A percentile compares a stretch with the other conserved stretches of the same genome.
phyloP scores from a whole-genome alignment of 2,329 filamentous ascomycete species.

The Fonsecaea nubica region DNA sequence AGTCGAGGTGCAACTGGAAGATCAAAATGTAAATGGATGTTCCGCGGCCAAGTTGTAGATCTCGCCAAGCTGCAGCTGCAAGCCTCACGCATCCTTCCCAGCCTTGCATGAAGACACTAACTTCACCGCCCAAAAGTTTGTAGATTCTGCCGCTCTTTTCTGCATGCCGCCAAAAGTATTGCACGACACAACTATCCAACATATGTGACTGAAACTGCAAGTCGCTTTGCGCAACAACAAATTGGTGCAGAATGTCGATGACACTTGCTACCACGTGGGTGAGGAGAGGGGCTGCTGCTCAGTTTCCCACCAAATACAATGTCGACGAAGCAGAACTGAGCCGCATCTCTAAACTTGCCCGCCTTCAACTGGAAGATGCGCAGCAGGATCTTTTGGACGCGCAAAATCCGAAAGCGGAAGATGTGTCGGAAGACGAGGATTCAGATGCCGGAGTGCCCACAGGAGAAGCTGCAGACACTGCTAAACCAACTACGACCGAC shows the following conservation, averaged over 20 bases:
- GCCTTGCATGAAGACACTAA: constrained; percentile 20
- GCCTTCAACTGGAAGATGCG: constrained; percentile 87
- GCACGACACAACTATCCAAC: neutral
- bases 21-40: neutral
- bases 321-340: constrained; percentile 78
- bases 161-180: constrained; percentile 1
- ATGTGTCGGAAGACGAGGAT: constrained; percentile 39
- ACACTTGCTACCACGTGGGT: constrained; percentile 79
- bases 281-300: constrained; percentile 75
- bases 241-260: constrained; percentile 62
- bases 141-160: constrained; percentile 32
- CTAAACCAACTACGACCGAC: constrained; percentile 55
- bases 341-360: constrained; percentile 75
- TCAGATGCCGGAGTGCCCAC: constrained; percentile 34
- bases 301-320: constrained; percentile 76
- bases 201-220: neutral
- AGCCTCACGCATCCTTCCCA: constrained; percentile 16
- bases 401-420: constrained; percentile 50
- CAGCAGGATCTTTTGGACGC: constrained; percentile 72
- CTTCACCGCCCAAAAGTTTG: constrained; percentile 32
- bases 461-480: constrained; percentile 8
- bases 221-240: neutral
- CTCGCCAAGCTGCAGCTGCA: neutral
- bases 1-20: neutral
- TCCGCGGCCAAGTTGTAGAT: neutral